Evolutionary conservation across 1,284 basidiomycete species (phyloP), one percentile per base, ranked within the genome.

Genomic region (Tilletiopsis washingtonensis): DNA sequence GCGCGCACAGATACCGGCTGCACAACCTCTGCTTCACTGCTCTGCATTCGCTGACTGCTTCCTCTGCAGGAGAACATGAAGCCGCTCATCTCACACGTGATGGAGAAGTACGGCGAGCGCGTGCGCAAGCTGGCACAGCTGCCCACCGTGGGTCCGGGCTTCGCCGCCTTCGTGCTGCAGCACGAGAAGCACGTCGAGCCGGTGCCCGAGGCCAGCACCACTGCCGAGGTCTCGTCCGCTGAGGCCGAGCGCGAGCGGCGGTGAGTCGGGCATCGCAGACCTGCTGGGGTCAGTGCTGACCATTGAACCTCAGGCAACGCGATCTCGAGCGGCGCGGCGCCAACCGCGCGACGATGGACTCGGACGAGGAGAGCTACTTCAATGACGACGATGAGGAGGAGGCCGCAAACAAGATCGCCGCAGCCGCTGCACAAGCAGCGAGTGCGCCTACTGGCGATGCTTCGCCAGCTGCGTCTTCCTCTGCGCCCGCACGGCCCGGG

Each of bases 131-230:
- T 97, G 15, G 80, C 84, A 0, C 76, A 80, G 61, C 79, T 78
- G 24, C 78, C 78, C 1, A 74, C 85, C 24, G 81, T 82, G n/a
- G 80, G 82, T 1, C 77, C 80, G 49, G 79, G 84, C 40, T 89
- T 91, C 73, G 78, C 81, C 40, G 78, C 81, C 34, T 81, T 97
- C 61, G 81, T 88, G 44, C 76, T 79, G 36, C 82, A 86, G 48
- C 91, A 84, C 81, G 91, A 97, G 74, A 88, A 91, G 77, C 93
- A 91, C 74, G 84, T 84, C 56, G 88, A 91, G 36, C 55, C 59
- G 14, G 29, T 19, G 6, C 20, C 27, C 21, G 36, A 34, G 25
- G 27, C 29, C 26, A 12, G 23, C 25, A 17, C 19, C 14, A n/a
- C 40, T n/a, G 39, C 40, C 17, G 51, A 39, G 15, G 21, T 40